These are phyloP conservation scores for Raffaelea arxii DNA, from an alignment of 2,329 filamentous ascomycete species.

Conservation along the genomic window DNA sequence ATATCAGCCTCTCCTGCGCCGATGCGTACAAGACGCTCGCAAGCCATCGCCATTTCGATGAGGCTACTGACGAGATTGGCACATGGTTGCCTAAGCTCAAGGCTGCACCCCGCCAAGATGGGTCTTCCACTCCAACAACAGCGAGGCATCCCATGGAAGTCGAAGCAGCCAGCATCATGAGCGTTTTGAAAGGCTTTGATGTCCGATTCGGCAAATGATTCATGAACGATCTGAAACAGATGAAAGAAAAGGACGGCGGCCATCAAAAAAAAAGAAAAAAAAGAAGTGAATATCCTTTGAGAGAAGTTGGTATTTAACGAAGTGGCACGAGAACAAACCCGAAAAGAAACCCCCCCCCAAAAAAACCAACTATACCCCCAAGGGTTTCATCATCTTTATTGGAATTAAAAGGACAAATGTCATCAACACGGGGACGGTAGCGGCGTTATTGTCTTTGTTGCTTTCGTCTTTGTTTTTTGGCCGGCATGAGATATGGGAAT, in stretches of 20 bases:
- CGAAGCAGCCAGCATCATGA: conserved; percentile 77
- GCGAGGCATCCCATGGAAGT: conserved; percentile 59
- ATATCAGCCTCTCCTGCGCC: conserved; percentile 56
- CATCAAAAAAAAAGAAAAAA: background rate
- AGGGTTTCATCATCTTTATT: no score
- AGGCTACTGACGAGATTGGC: conserved; percentile 63
- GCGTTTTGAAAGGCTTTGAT: conserved; percentile 73
- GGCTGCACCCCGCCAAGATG: conserved; percentile 36
- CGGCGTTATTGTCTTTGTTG: no score
- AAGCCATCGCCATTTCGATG: conserved; percentile 66
- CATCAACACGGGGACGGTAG: no score
- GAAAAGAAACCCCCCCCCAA: no score
- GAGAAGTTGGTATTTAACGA: no score
- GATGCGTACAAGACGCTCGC: conserved; percentile 72
- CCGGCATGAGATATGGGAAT: no score
- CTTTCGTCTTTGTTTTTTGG: background rate
- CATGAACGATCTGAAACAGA: background rate
- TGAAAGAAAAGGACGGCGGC: background rate
- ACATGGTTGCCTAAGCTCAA: conserved; percentile 67
- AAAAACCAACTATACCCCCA: no score
- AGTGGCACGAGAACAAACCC: no score
- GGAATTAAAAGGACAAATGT: no score
- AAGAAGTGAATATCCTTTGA: no score
- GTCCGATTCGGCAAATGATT: conserved; percentile 51
- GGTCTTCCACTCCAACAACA: conserved; percentile 23